These are phyloP conservation scores for Xanthoceras sorbifolium DNA, from an alignment of 345 rosid genomes.

Conservation along the genomic window DNA sequence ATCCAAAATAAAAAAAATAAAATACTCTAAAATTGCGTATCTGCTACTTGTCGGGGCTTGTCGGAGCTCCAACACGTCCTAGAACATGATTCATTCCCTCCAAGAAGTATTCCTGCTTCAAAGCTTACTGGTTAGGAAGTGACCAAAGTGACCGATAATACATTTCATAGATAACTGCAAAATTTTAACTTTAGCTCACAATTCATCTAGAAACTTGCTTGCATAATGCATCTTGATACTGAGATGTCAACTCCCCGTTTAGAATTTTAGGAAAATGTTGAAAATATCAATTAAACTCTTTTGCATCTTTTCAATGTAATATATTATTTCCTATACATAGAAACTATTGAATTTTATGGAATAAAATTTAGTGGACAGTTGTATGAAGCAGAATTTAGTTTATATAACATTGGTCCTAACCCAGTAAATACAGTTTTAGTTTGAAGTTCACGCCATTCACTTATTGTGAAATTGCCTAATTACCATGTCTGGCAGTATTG, in stretches of 20 bases:
- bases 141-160: not conserved
- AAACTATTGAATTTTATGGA: not conserved
- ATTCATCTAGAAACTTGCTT: not conserved
- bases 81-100: no score
- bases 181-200: not conserved
- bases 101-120: no score
- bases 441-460: not conserved
- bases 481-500: not conserved
- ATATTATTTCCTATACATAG: not conserved
- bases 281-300: not conserved
- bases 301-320: not conserved
- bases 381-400: conserved; percentile 4
- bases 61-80: no score
- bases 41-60: no score
- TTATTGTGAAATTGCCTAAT: not conserved
- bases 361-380: not conserved
- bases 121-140: not conserved
- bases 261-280: conserved; percentile 1
- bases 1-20: no score
- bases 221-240: not conserved
- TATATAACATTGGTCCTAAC: not conserved
- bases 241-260: not conserved
- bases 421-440: not conserved
- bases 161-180: not conserved
- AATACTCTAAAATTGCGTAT: no score